Base-by-base conservation (phyloP, 768 basidiomycete species). In the Nidularia pulvinata region DNA sequence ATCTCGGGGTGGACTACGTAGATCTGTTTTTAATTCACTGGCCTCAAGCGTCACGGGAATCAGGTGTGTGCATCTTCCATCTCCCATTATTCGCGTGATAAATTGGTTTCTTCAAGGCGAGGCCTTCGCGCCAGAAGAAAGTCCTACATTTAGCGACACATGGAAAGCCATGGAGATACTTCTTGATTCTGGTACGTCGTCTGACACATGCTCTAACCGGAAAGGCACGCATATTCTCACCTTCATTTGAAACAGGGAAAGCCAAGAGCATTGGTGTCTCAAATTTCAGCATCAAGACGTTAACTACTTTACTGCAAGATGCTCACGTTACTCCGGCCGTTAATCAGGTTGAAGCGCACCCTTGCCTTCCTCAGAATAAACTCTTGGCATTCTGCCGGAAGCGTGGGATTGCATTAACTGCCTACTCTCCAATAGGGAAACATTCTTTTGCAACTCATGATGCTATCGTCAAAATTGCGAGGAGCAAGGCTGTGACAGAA, bases 271-370 rank as follows among this genome's bases (percentile, higher is more conserved):
- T 81, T 52, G 83, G 83, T 7, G 80, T 87, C n/a, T 81, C 80
- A 36, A 85, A 85, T 64, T 83, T 83, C 59, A 79, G 77, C 9
- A 70, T 81, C 52, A 78, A 77, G 60, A 77, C 71, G 2, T 60
- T 71, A 10, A 59, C 50, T 4, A 50, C 70, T 36, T 69, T 85
- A 6, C 64, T 81, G 33, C 67, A 76, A 36, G 70, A 75, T 19
- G 76, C 73, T 55, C 77, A 67, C 19, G 59, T 84, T 48, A 59
- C 77, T 7, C 82, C 84, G 3, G 81, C 75, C 5, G 71, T 75
- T 11, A 86, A 88, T 63, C 82, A 86, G 61, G 77, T 81, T 22
- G 76, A 79, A 66, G 55, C 79, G 11, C 86, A 87, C 60, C 84
- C 83, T 1, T 83, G 76, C 61, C 73, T 81, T 33, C 80, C 82